These are phyloP conservation scores for Phylloporus arenicola DNA, from an alignment of 768 basidiomycete species.

Conservation along the genomic window DNA sequence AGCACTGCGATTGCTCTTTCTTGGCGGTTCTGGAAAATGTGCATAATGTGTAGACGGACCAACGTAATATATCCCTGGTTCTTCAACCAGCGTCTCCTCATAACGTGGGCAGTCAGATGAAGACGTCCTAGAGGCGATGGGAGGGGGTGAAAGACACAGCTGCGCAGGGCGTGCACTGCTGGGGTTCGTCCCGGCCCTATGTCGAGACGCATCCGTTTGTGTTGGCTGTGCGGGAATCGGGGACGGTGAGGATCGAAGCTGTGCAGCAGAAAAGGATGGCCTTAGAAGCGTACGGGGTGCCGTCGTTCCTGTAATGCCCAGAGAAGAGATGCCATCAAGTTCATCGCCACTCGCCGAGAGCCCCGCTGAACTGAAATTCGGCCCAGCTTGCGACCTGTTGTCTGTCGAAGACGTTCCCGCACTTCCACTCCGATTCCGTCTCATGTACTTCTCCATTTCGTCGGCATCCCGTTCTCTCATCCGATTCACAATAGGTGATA, in stretches of 20 bases:
- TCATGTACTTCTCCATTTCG: conserved; percentile 82
- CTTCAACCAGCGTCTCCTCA: conserved; percentile 37
- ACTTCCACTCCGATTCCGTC: conserved; percentile 78
- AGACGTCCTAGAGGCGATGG: conserved; percentile 46
- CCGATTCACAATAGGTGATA: conserved; percentile 75
- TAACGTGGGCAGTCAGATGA: conserved; percentile 48
- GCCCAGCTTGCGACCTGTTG: conserved; percentile 55
- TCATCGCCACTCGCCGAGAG: conserved; percentile 53
- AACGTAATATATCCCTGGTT: conserved; percentile 48
- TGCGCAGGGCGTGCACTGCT: conserved; percentile 40
- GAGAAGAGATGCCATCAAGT: conserved; percentile 42
- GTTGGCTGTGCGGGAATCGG: conserved; percentile 31
- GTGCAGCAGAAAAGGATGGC: conserved; percentile 74
- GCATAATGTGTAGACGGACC: conserved; percentile 70
- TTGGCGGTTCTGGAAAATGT: conserved; percentile 64
- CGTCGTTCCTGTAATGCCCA: conserved; percentile 46
- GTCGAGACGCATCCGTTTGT: conserved; percentile 43
- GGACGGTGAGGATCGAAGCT: conserved; percentile 53
- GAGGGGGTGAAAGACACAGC: conserved; percentile 35
- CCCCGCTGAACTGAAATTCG: conserved; percentile 42
- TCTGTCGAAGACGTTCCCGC: conserved; percentile 69
- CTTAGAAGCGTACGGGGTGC: conserved; percentile 57
- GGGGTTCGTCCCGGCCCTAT: conserved; percentile 66
- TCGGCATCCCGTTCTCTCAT: conserved; percentile 82
- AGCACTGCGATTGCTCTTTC: conserved; percentile 36